Percentiles rank a stretch among this genome's conserved stretches.
Evolutionary conservation across 768 basidiomycete genomes (phyloP).

Genomic region (Tricholoma sp.): DNA sequence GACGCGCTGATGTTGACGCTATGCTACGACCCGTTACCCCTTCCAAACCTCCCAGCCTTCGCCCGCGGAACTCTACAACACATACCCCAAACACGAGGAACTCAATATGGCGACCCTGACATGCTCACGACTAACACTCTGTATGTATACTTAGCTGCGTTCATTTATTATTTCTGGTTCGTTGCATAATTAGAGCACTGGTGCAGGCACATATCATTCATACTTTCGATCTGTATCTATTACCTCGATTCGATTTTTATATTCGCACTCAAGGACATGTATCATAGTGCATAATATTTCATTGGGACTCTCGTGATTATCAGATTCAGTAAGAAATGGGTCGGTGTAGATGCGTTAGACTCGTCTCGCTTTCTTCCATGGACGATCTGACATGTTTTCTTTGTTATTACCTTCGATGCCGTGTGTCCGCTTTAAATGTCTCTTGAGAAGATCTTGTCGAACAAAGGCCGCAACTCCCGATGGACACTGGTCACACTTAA

Average conservation of each 20-base stretch:
- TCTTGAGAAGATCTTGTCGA: constrained; percentile 62
- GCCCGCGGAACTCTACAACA: constrained; percentile 33
- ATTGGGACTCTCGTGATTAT: background rate
- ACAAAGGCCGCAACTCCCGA: constrained; percentile 47
- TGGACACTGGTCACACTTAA: constrained; percentile 51
- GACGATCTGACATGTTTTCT: background rate
- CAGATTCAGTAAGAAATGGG: background rate
- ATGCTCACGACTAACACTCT: constrained; percentile 5
- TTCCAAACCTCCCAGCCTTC: constrained; percentile 46
- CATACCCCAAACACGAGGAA: constrained; percentile 43
- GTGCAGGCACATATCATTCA: background rate
- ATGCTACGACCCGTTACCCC: constrained; percentile 58
- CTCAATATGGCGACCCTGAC: constrained; percentile 62
- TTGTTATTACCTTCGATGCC: constrained; percentile 22
- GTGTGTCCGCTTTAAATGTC: constrained; percentile 60
- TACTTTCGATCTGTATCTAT: constrained; percentile 1
- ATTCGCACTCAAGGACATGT: background rate
- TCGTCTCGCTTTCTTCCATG: constrained; percentile 16
- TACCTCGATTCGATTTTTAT: background rate
- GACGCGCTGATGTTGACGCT: constrained; percentile 65
- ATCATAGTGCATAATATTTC: background rate
- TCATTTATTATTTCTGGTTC: background rate
- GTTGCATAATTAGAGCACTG: background rate
- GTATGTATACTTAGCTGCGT: constrained; percentile 4
- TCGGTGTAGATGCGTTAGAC: background rate